Conservation (phyloP, 176 grass and related monocot species). For the Ensete glaucum region DNA sequence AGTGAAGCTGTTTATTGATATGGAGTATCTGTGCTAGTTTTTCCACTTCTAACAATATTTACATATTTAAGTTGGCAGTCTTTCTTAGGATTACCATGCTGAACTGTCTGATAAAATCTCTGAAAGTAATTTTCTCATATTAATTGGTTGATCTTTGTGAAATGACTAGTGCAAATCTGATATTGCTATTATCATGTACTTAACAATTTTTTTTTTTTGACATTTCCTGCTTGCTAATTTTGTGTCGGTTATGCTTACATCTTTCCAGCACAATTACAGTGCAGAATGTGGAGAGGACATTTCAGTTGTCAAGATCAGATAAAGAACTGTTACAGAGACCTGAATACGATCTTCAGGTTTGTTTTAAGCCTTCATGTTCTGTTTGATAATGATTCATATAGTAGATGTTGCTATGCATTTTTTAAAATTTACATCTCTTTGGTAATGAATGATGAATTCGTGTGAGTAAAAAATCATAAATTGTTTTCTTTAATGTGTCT, state of each 20-base stretch:
- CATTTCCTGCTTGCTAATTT: neutral
- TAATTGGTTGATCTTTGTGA: neutral
- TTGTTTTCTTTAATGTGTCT: neutral
- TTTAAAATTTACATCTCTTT: neutral
- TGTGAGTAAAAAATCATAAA: neutral
- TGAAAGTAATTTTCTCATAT: neutral
- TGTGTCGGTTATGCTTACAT: constrained; percentile 17
- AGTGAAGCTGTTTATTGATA: neutral
- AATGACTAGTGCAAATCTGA: neutral
- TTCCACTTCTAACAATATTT: neutral
- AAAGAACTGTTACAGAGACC: constrained; percentile 65
- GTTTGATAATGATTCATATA: neutral
- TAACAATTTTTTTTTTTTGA: constrained; percentile 8
- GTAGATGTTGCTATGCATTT: neutral
- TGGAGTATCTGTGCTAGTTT: neutral
- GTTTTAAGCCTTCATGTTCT: constrained; percentile 1
- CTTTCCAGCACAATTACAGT: constrained; percentile 46
- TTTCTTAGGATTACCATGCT: neutral
- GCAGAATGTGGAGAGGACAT: constrained; percentile 67
- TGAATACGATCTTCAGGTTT: constrained; percentile 92
- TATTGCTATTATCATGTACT: neutral
- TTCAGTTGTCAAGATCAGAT: constrained; percentile 66
- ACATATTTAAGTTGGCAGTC: neutral
- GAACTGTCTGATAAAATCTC: neutral
- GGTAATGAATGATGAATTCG: too few species aligned